phyloP scores from a whole-genome alignment of 495 filamentous ascomycete genomes.

The Monascus purpureus region DNA sequence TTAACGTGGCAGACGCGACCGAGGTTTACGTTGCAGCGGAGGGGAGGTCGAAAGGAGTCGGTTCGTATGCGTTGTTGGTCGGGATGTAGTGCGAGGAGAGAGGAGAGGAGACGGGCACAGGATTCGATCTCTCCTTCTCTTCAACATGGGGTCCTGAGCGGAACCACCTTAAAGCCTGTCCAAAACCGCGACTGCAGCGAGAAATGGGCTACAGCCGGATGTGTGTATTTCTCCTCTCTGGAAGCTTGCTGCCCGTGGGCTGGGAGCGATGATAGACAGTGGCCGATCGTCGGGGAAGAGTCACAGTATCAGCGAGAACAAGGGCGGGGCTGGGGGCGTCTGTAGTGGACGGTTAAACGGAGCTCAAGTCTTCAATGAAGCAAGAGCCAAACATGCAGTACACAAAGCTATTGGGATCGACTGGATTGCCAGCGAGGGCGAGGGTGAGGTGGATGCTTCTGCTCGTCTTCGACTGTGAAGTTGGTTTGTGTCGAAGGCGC shows the following conservation, averaged over 20 bases:
- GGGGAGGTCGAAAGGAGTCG: constrained; percentile 11
- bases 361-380: background rate
- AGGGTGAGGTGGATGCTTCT: background rate
- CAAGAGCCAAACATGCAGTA: background rate
- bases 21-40: constrained; percentile 18
- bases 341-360: background rate
- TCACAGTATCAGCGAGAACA: background rate
- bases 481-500: constrained; percentile 1
- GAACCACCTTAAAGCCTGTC: constrained; percentile 12
- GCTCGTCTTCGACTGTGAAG: background rate
- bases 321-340: background rate
- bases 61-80: constrained; percentile 6
- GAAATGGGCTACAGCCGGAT: background rate
- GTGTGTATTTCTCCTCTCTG: background rate
- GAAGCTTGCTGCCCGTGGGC: background rate
- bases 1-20: constrained; percentile 41
- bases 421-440: background rate
- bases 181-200: background rate
- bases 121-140: constrained; percentile 37
- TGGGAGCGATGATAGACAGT: background rate
- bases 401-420: background rate
- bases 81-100: constrained; percentile 13
- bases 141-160: constrained; percentile 33
- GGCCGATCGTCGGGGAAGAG: background rate
- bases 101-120: constrained; percentile 27